Base-by-base conservation (phyloP, 2,329 filamentous ascomycete species). In the Cryphonectria nitschkei region DNA sequence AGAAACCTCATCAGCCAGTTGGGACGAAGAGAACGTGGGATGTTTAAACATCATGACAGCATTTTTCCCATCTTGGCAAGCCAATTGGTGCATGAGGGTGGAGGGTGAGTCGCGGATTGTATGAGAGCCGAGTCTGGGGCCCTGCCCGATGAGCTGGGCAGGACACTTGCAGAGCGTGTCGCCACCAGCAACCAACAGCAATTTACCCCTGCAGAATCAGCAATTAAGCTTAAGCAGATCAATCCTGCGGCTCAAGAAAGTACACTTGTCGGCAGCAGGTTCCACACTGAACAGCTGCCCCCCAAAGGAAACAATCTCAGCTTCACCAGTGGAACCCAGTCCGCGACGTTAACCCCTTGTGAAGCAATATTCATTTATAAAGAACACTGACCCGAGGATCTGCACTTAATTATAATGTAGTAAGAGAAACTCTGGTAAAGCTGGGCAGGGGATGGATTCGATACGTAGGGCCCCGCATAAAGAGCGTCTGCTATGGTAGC, bases 121-220 rank as follows among this genome's bases (percentile, higher is more conserved):
- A 41, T 65, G 41, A 41, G 37, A 26, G 61, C 61, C 64, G 64
- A 64, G 68, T 67, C 50, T 65, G 58, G 54, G 22, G 68, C 64
- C 50, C 65, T 65, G 46, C 68, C 43, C 60, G 66, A 46, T 34
- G 29, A 65, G 65, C 61, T 61, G 68, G n/a, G 39, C 54, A 67
- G 32, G 32, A 32, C 46, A 58, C 64, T 41, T 46, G 37, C 54
- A 43, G 34, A 16, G 8, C 39, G 46, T 50, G 43, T 46, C 22
- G 52, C 43, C 58, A 64, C 70, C 54, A 54, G 67, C 67, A 69
- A 66, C 62, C 43, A 50, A 58, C 63, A 70, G 64, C 58, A 39
- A 64, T 50, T 54, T 52, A 14, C 29, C 39, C 39, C 56, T 41
- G 62, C 13, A 19, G 29, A 37, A 29, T 14, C 26, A 6, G 34